Conservation (phyloP, 208 protist genomes). For the Trypanosoma scelopori region DNA sequence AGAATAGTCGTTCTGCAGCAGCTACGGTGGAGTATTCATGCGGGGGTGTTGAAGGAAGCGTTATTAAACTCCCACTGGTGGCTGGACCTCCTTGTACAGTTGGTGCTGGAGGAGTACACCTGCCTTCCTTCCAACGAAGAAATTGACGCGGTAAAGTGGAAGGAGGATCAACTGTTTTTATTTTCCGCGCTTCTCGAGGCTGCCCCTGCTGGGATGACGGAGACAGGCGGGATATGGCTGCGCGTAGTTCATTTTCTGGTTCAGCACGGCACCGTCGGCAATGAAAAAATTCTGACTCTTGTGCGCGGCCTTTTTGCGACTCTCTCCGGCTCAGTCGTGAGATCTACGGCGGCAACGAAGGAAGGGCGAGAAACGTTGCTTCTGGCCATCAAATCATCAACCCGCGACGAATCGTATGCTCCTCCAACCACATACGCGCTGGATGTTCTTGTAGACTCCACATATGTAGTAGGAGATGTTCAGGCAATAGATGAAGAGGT, state of each 20-base stretch:
- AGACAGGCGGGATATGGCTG: constrained; percentile 1
- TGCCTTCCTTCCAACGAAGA: not conserved
- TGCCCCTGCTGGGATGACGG: not conserved
- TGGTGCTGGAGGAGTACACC: constrained; percentile 16
- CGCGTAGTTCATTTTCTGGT: constrained; percentile 18
- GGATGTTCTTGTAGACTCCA: constrained; percentile 18
- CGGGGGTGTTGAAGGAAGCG: constrained; percentile 8
- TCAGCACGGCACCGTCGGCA: constrained; percentile 5
- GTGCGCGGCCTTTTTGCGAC: constrained; percentile 5
- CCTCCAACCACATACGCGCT: constrained; percentile 22
- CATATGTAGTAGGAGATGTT: not conserved
- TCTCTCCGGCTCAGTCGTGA: constrained; percentile 9
- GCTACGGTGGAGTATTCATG: not conserved
- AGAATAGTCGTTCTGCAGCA: constrained; percentile 12
- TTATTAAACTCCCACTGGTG: not conserved
- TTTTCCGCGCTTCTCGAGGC: constrained; percentile 12
- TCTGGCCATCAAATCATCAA: constrained; percentile 6
- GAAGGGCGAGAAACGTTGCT: constrained; percentile 8
- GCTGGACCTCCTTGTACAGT: constrained; percentile 1
- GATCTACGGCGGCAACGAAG: not conserved
- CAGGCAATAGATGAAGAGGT: not conserved
- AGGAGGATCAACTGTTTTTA: constrained; percentile 8
- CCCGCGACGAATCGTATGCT: constrained; percentile 3
- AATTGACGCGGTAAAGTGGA: not conserved
- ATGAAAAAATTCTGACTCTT: constrained; percentile 6